Evolutionary conservation across 1,139 yeast genomes (phyloP).

Genomic region (Taphrina wiesneri): DNA sequence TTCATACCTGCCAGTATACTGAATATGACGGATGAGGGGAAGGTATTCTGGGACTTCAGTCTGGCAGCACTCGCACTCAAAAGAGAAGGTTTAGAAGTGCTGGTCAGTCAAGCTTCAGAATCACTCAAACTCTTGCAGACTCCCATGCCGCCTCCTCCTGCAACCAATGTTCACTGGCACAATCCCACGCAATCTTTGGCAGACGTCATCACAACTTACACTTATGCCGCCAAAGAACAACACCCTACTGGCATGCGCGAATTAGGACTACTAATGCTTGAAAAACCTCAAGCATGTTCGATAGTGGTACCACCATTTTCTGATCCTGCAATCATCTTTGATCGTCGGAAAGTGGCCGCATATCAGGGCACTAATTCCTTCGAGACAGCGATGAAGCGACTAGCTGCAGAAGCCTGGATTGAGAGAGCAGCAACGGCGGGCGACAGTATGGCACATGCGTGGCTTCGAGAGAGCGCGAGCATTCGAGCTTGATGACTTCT

Average conservation of each 20-base stretch:
- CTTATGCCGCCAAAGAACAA: slow-evolving; percentile 20
- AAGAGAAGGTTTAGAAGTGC: slow-evolving; percentile 11
- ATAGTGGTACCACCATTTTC: slow-evolving; percentile 17
- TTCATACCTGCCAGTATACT: slow-evolving; percentile 25
- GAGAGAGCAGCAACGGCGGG: slow-evolving; percentile 14
- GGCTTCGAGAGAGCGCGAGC: not conserved
- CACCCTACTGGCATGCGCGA: slow-evolving; percentile 24
- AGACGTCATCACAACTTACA: slow-evolving; percentile 4
- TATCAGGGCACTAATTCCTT: not conserved
- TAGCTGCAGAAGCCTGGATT: slow-evolving; percentile 21
- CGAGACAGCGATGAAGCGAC: not conserved
- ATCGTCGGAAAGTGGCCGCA: not conserved
- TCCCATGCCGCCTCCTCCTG: not conserved
- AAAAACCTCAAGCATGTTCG: not conserved
- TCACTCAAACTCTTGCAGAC: not conserved
- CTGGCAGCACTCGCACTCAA: slow-evolving; percentile 22
- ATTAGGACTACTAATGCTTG: not conserved
- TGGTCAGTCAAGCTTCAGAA: not conserved
- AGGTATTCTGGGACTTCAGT: slow-evolving; percentile 32
- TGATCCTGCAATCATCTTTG: slow-evolving; percentile 3
- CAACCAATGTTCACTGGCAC: not conserved
- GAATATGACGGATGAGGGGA: slow-evolving; percentile 33
- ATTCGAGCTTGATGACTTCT: not conserved
- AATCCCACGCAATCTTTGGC: not conserved
- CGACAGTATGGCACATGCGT: not conserved